Percentiles rank a stretch among this genome's conserved stretches.
Conservation (phyloP, 305 asterid species). For the Vinca major region DNA sequence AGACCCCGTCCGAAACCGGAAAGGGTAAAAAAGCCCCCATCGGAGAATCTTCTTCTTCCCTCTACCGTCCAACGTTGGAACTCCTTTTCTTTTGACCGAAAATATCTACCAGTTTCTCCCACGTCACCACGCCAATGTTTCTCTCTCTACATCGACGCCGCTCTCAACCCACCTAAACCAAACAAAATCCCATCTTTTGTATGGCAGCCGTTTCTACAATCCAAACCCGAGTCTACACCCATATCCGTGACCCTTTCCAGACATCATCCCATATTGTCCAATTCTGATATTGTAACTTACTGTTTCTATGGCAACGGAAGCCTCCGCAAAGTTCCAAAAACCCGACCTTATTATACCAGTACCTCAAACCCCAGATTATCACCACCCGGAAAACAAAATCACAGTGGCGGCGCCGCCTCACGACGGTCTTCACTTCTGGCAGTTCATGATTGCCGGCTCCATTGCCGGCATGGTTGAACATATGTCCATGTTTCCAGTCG, state of each 20-base stretch:
- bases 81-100: too few relatives aligned
- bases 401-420: constrained; percentile 37
- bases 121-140: too few relatives aligned
- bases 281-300: constrained; percentile 2
- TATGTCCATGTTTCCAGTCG: constrained; percentile 96
- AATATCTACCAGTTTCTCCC: too few relatives aligned
- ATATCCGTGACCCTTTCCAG: neutral
- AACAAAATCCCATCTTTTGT: neutral
- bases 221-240: constrained; percentile 4
- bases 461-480: constrained; percentile 89
- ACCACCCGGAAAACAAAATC: constrained; percentile 27
- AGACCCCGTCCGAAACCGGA: too few relatives aligned
- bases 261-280: neutral
- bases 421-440: constrained; percentile 82
- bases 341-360: constrained; percentile 50
- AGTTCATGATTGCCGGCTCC: constrained; percentile 90
- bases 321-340: constrained; percentile 57
- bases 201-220: constrained; percentile 9
- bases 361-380: constrained; percentile 44
- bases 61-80: too few relatives aligned
- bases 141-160: too few relatives aligned
- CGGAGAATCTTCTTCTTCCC: too few relatives aligned
- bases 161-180: too few relatives aligned
- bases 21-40: too few relatives aligned
- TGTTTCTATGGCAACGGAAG: constrained; percentile 37